Percentiles rank a stretch among this genome's conserved stretches.
Conservation (phyloP, 2,329 filamentous ascomycete genomes). For the Talaromyces sp. region DNA sequence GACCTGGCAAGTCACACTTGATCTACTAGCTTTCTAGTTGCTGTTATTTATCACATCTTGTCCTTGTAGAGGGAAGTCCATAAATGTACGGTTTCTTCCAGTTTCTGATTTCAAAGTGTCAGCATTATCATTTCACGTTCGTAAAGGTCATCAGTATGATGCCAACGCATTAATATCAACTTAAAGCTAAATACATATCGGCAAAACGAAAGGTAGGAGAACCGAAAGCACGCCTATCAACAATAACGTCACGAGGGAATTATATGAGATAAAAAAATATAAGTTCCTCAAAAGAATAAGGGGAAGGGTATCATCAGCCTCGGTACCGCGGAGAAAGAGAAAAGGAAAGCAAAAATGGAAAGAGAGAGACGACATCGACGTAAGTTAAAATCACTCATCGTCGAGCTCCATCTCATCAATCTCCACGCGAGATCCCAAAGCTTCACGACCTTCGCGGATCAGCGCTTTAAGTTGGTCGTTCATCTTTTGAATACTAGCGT, state of each 20-base stretch:
- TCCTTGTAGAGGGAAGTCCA: not conserved
- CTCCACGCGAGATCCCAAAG: slow-evolving; percentile 70
- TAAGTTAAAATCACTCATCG: slow-evolving; percentile 14
- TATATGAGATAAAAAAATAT: slow-evolving; percentile 37
- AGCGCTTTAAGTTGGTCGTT: slow-evolving; percentile 76
- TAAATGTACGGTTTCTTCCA: slow-evolving; percentile 39
- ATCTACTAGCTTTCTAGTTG: not conserved
- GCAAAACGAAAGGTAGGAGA: slow-evolving; percentile 40
- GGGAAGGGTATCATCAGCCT: slow-evolving; percentile 7
- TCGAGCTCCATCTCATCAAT: slow-evolving; percentile 47
- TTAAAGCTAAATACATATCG: not conserved
- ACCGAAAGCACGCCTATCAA: slow-evolving; percentile 34
- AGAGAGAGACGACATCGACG: not conserved
- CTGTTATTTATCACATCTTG: not conserved
- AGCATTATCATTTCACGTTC: not conserved
- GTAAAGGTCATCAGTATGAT: not conserved
- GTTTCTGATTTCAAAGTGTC: slow-evolving; percentile 31
- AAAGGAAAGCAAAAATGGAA: not conserved
- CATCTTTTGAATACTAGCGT: slow-evolving; percentile 73
- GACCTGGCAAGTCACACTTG: not conserved
- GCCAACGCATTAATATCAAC: not conserved
- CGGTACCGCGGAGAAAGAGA: not conserved
- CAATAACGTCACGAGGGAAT: not conserved
- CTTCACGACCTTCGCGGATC: slow-evolving; percentile 84
- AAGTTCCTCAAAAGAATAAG: slow-evolving; percentile 20